A percentile compares a stretch with the other conserved stretches of the same genome.
Conservation (phyloP, 2,329 filamentous ascomycete species). For the Epichloe gansuensis region DNA sequence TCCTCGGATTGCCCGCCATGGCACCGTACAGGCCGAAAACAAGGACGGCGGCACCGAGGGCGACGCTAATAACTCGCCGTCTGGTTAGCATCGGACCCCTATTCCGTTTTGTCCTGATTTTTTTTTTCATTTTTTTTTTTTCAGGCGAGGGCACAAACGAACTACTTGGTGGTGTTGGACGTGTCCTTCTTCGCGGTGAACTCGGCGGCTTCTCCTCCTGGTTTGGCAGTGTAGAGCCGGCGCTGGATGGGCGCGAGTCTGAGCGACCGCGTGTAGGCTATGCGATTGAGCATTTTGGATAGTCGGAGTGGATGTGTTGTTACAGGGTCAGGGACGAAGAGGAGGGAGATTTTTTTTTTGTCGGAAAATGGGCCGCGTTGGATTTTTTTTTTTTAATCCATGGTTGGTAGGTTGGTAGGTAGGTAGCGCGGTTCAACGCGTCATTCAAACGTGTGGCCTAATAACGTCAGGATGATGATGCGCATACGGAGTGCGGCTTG, state of each 20-base stretch:
- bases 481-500: neutral
- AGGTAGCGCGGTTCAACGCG: neutral
- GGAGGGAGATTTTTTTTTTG: too few species aligned
- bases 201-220: neutral
- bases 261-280: neutral
- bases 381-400: neutral
- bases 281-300: neutral
- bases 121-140: too few species aligned
- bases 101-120: too few species aligned
- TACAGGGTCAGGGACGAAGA: too few species aligned
- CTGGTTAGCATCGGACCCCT: neutral
- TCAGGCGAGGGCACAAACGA: neutral
- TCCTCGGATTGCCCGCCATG: neutral
- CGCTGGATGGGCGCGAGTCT: neutral
- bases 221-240: neutral
- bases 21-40: neutral
- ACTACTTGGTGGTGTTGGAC: neutral
- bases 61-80: neutral
- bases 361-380: neutral
- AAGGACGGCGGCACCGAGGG: neutral
- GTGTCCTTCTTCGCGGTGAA: neutral
- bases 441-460: neutral
- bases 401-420: too few species aligned
- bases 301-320: too few species aligned
- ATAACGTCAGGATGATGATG: slow-evolving; percentile 1